phyloP scores from a whole-genome alignment of 495 filamentous ascomycete species.

The Xanthoparmelia taractica region DNA sequence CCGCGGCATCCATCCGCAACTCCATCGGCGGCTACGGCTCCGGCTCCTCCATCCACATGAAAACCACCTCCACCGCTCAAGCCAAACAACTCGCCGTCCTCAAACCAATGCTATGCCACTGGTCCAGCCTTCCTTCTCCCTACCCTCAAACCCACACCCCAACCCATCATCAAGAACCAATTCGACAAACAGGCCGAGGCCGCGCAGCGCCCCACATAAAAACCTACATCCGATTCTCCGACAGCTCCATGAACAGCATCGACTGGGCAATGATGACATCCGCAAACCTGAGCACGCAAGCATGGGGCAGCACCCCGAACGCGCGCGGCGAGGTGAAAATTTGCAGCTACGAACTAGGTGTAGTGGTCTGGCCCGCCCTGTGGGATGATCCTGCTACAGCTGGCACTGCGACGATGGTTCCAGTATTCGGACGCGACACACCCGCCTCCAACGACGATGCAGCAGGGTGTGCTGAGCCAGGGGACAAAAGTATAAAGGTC shows the following conservation, averaged over 20 bases:
- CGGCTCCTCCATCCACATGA: slow-evolving; percentile 77
- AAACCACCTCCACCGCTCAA: slow-evolving; percentile 58
- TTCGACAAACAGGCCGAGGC: slow-evolving; percentile 51
- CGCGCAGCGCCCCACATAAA: slow-evolving; percentile 89
- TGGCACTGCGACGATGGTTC: slow-evolving; percentile 50
- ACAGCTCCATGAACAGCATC: slow-evolving; percentile 42
- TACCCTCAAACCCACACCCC: slow-evolving; percentile 13
- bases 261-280: slow-evolving; percentile 85
- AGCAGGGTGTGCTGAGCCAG: slow-evolving; percentile 39
- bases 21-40: slow-evolving; percentile 73
- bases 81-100: slow-evolving; percentile 69
- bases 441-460: neutral
- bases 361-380: slow-evolving; percentile 75
- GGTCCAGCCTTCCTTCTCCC: slow-evolving; percentile 40
- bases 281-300: slow-evolving; percentile 82
- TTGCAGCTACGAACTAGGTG: slow-evolving; percentile 78
- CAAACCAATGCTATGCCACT: slow-evolving; percentile 61
- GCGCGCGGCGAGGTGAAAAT: slow-evolving; percentile 54
- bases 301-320: slow-evolving; percentile 65
- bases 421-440: slow-evolving; percentile 45
- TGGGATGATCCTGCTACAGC: slow-evolving; percentile 36
- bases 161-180: slow-evolving; percentile 17
- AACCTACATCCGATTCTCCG: slow-evolving; percentile 70
- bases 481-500: slow-evolving; percentile 37
- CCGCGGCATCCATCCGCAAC: slow-evolving; percentile 65